Evolutionary conservation across 169 alveolate species (phyloP).

Genomic region (Eimeria praecox): DNA sequence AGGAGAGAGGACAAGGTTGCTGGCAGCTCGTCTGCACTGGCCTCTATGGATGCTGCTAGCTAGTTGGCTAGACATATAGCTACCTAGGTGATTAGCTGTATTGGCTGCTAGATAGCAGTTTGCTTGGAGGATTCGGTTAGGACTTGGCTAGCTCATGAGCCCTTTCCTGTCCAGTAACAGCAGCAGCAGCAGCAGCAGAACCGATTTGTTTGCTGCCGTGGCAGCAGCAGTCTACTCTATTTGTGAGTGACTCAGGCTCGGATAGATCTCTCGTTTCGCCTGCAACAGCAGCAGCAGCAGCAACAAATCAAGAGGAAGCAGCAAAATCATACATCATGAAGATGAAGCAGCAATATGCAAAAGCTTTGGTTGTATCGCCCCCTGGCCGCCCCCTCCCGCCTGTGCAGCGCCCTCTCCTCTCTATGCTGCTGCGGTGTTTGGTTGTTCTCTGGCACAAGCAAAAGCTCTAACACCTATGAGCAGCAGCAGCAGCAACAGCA

Average conservation of each 20-base stretch:
- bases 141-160: too few species aligned
- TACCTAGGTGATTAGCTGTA: too few species aligned
- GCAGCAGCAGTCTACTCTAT: neutral
- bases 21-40: too few species aligned
- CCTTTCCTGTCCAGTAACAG: too few species aligned
- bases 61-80: too few species aligned
- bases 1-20: too few species aligned
- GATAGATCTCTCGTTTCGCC: neutral
- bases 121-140: too few species aligned
- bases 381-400: constrained; percentile 17
- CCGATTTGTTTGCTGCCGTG: neutral
- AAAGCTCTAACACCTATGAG: neutral
- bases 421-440: neutral
- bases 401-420: neutral
- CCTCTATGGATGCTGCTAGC: too few species aligned
- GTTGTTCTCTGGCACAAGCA: neutral
- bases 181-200: constrained; percentile 8
- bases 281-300: constrained; percentile 56
- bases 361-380: neutral
- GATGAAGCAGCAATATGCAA: neutral
- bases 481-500: constrained; percentile 9
- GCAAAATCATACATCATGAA: neutral
- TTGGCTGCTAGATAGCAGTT: too few species aligned
- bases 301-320: neutral
- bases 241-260: constrained; percentile 14